These are phyloP conservation scores for Leucosporidium scottii DNA, from an alignment of 768 basidiomycete species.

Conservation along the genomic window DNA sequence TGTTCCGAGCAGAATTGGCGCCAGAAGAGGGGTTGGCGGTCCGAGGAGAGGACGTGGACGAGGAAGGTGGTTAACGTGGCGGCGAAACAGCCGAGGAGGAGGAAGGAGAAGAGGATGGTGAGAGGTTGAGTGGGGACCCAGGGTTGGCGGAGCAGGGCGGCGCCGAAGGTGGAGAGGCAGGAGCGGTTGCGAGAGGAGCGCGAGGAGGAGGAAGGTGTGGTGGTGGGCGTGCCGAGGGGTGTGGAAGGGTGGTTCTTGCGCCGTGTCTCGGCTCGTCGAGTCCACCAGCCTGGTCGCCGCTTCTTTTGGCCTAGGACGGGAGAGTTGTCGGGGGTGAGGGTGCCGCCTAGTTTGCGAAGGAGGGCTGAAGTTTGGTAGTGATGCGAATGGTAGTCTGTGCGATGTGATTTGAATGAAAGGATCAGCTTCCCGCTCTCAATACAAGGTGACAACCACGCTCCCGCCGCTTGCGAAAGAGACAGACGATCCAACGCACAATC, in stretches of 20 bases:
- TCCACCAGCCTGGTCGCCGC: conserved; percentile 28
- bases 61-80: conserved; percentile 76
- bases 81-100: conserved; percentile 72
- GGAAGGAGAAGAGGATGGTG: conserved; percentile 53
- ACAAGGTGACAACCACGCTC: background rate
- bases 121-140: conserved; percentile 37
- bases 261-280: conserved; percentile 14
- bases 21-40: conserved; percentile 92
- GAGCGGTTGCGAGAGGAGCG: conserved; percentile 15
- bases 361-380: conserved; percentile 23
- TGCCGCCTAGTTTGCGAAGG: conserved; percentile 26
- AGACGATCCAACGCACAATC: conserved; percentile 18
- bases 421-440: too few species aligned
- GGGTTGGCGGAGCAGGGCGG: conserved; percentile 32
- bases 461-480: background rate
- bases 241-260: conserved; percentile 9
- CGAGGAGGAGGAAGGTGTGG: background rate
- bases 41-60: conserved; percentile 89
- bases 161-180: conserved; percentile 9
- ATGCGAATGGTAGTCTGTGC: conserved; percentile 15
- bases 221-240: conserved; percentile 1
- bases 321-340: conserved; percentile 17
- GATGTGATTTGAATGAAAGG: background rate
- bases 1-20: conserved; percentile 72
- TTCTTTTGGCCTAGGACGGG: conserved; percentile 21